Evolutionary conservation across 2,329 filamentous ascomycete species (phyloP), one percentile per base, ranked within the genome.

Genomic region (Fusarium albosuccineum): DNA sequence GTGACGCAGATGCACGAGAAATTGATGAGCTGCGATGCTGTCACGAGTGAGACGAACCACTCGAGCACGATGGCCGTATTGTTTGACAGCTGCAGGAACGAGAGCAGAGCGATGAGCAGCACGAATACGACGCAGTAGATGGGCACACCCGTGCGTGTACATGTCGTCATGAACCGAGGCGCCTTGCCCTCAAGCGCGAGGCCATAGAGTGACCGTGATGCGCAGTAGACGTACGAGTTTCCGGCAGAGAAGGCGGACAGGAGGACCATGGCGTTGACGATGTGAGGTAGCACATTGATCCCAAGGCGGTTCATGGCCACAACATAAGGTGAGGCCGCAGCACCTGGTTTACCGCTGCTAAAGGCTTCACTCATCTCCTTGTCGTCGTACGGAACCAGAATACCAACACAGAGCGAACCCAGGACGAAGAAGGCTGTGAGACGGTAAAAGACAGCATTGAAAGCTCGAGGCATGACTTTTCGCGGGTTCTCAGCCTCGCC

Each of bases 361-460:
- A 91, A 92, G 0, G 89, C 90, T 6, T 82, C 83, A 3, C 79
- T 83, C 70, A 94, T 79, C 41, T 87, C 85, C 2, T 81, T 69
- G 68, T 93, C 90, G 62, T 93, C 84, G 76, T 91, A 90, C 2
- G 92, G 86, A 37, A 94, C 87, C 22, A 92, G 75, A 50, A 93
- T 90, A 9, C 91, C 91, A 5, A 93, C 89, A 17, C 86, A 88
- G 3, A 96, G 82, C 0, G 91, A 88, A 2, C 92, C 92, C 2
- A 93, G 85, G 39, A 93, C 86, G 79, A 94, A 94, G 77, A 95
- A 94, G 2, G 86, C 81, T 0, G 90, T 90, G 33, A 95, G 81
- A 33, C 92, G 89, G 77, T 92, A 94, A 76, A 94, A 94, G 2
- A 94, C 91, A 49, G 90, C 88, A 62, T 93, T 93, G 78, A 89